phyloP scores from a whole-genome alignment of 345 rosid genomes.

The Eucalyptus marginata region DNA sequence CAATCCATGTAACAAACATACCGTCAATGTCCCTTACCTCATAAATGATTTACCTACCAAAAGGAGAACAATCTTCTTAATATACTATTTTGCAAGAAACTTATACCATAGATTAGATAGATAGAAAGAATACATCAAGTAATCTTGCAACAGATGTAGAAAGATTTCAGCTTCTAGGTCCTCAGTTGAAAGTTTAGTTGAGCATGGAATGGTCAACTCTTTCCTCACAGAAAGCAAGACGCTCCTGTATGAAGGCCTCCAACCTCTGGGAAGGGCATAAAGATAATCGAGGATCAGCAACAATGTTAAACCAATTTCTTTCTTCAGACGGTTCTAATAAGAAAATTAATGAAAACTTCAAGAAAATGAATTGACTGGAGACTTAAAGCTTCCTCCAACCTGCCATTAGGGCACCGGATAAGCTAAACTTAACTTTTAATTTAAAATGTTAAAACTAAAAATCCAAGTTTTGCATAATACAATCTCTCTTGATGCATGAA shows the following conservation, averaged over 20 bases:
- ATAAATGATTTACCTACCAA: background rate
- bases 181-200: slow-evolving; percentile 67
- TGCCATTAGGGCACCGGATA: background rate
- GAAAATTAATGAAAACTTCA: background rate
- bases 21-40: background rate
- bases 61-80: background rate
- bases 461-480: background rate
- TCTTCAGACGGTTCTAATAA: background rate
- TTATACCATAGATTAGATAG: background rate
- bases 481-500: background rate
- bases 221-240: slow-evolving; percentile 72
- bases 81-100: background rate
- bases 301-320: background rate
- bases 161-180: slow-evolving; percentile 84
- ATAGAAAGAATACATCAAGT: slow-evolving; percentile 33
- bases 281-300: background rate
- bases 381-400: background rate
- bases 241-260: slow-evolving; percentile 81
- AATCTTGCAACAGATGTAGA: slow-evolving; percentile 61
- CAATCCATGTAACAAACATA: background rate
- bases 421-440: background rate
- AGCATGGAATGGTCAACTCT: slow-evolving; percentile 59
- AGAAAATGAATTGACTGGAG: background rate
- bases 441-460: background rate
- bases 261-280: slow-evolving; percentile 40